Evolutionary conservation across 1,284 basidiomycete genomes (phyloP), one percentile per base, ranked within the genome.

Genomic region (Porodaedalea pini): DNA sequence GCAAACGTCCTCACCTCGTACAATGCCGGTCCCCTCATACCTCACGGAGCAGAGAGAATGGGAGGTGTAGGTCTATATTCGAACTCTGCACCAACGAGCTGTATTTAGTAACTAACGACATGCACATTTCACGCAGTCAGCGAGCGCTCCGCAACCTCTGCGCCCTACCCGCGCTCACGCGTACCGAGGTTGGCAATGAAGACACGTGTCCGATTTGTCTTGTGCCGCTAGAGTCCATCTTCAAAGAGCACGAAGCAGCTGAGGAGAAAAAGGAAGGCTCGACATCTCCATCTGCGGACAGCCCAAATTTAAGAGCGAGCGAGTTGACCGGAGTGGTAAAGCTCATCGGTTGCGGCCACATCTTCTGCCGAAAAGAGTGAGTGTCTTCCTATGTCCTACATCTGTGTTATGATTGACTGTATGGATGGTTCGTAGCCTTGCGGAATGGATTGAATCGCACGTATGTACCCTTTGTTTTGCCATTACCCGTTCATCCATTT

Each of bases 191-290:
- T n/a, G 11, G n/a, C 23, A 17, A 27, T 39, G 77, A 81, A 21
- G 83, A 85, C 57, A 70, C 72, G 19, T 87, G 85, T 65, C 79
- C 83, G 0, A 86, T 88, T 61, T 87, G 85, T 67, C 72, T 87
- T 37, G 69, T 77, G 25, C 65, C 81, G 0, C 83, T 87, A 61
- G 66, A 71, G 5, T 62, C 68, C 2, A 70, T 83, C 23, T 63
- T 81, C 43, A 68, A 71, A n/a, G 73, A 73, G 2, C 59, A 60
- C 31, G 59, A 53, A 31, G 41, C 27, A 17, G 32, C 51, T 31
- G 66, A 65, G 39, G 61, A 57, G n/a, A 56, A 57, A 31, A 55
- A 43, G 40, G 57, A 63, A 4, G 62, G 54, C 15, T 53, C 57
- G 10, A 64, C 65, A 10, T 57, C 59, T n/a, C 34, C 21, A 44